Evolutionary conservation across 257 asterid species (phyloP), one percentile per base, ranked within the genome.

Genomic region (Mentha longifolia): DNA sequence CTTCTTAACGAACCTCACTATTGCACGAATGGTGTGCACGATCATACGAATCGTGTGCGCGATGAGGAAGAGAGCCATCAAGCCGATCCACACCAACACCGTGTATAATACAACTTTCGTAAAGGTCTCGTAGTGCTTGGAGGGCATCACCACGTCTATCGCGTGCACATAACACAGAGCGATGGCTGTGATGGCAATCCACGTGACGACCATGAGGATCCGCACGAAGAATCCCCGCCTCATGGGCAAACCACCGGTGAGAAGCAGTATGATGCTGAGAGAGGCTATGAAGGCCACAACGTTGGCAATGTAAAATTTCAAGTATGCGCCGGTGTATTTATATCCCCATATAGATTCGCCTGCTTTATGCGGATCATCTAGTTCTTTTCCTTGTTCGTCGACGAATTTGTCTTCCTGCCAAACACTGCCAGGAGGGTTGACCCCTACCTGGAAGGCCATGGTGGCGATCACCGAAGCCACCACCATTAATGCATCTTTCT

Each of bases 141-240:
- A 28, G 28, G 58, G 10, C 6, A 39, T 11, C 33, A 22, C 35
- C 35, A 0, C 6, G 0, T 0, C 10, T 55, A 55, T 12, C 9
- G 4, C 16, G 37, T 1, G 0, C 6, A 12, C 0, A 22, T 55
- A 55, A 25, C 39, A 10, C 3, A 0, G 0, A 3, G 17, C 17
- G 9, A 22, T 55, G 7, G 61, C 37, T 55, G 35, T 16, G 2
- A 67, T 31, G 2, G 72, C 72, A 0, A 39, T 19, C 63, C 61
- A 54, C 1, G n/a, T 54, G 4, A 37, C 12, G 6, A 35, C 52
- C 31, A 67, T 67, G 8, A 67, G 35, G 0, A 20, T 17, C 72
- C 72, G 35, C 52, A 67, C 11, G 12, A 67, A 51, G 22, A 11
- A 73, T 74, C 65, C 82, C 47, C 82, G 85, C 37, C 78, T 86